Percentiles rank a stretch among this genome's conserved stretches.
Evolutionary conservation across 23 red algal genomes (phyloP).

Genomic region (Gracilariopsis chorda): DNA sequence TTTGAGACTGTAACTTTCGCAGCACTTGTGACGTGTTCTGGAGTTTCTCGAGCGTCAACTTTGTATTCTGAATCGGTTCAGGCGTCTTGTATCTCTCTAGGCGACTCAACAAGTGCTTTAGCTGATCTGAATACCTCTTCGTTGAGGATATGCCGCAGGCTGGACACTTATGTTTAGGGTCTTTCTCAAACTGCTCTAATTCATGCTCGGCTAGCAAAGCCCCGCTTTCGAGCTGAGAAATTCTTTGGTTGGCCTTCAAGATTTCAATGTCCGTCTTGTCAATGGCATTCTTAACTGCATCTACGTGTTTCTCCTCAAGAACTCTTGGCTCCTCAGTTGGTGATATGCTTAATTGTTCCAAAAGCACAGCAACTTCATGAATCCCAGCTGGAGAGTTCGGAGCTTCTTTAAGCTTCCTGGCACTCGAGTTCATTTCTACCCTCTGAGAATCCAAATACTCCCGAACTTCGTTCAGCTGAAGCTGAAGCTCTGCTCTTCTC

Average conservation of each 20-base stretch:
- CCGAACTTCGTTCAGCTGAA: not conserved
- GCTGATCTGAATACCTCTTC: conserved; percentile 26
- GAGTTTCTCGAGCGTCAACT: not conserved
- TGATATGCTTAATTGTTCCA: conserved; percentile 13
- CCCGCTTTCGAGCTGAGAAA: conserved; percentile 54
- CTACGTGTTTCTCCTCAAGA: conserved; percentile 34
- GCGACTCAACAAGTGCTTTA: conserved; percentile 13
- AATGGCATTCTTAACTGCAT: conserved; percentile 6
- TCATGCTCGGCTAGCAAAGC: conserved; percentile 34
- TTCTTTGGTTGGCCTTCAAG: conserved; percentile 37
- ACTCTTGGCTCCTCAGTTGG: not conserved
- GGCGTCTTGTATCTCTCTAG: conserved; percentile 27
- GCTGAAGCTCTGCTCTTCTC: not conserved
- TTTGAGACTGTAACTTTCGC: not conserved
- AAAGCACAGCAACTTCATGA: not conserved
- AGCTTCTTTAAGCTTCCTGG: not conserved
- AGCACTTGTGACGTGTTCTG: conserved; percentile 1
- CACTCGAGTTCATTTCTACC: not conserved
- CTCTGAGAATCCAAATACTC: not conserved
- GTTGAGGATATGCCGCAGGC: conserved; percentile 50
- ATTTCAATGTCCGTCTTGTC: conserved; percentile 12
- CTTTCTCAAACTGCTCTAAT: conserved; percentile 39
- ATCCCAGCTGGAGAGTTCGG: not conserved
- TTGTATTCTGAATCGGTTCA: not conserved
- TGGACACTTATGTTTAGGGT: conserved; percentile 47